Conservation (phyloP, 2,329 filamentous ascomycete species). For the Ascochyta clinopodiicola region DNA sequence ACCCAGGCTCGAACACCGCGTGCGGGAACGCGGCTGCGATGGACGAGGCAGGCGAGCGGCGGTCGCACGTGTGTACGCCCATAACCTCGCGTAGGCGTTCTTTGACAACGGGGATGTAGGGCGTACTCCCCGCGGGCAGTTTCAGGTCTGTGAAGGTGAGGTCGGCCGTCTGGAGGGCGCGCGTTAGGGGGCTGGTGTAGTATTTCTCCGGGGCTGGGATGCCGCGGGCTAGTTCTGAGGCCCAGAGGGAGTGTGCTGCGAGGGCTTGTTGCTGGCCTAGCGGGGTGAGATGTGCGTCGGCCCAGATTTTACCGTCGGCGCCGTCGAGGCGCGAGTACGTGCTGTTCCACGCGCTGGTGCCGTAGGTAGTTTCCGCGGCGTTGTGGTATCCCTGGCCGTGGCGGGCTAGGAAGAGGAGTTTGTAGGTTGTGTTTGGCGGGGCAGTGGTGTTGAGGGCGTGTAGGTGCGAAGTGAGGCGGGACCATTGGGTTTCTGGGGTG, state of each 20-base stretch:
- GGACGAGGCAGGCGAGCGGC: conserved; percentile 60
- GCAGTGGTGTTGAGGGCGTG: too few relatives aligned
- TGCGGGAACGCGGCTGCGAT: conserved; percentile 59
- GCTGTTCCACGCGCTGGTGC: conserved; percentile 73
- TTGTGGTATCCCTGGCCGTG: conserved; percentile 74
- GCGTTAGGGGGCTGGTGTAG: conserved; percentile 69
- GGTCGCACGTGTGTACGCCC: conserved; percentile 72
- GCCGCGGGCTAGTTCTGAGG: conserved; percentile 56
- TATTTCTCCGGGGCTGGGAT: conserved; percentile 69
- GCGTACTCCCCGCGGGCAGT: conserved; percentile 52
- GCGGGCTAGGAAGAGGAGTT: conserved; percentile 71
- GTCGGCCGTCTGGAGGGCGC: conserved; percentile 69
- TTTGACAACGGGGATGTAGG: conserved; percentile 67
- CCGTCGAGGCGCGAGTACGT: conserved; percentile 69
- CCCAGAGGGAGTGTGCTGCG: conserved; percentile 66
- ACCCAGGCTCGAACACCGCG: conserved; percentile 65
- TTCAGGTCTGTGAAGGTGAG: conserved; percentile 64
- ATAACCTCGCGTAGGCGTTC: conserved; percentile 71
- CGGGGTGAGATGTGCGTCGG: conserved; percentile 67
- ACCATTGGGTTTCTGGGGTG: conserved; percentile 56
- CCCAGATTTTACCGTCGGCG: conserved; percentile 67
- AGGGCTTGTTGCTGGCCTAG: conserved; percentile 64
- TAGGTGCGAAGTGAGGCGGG: conserved; percentile 56
- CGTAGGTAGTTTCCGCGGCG: conserved; percentile 71
- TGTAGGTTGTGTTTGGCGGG: conserved; percentile 61